Evolutionary conservation across 2,329 filamentous ascomycete species (phyloP).

Genomic region (Stromatinia cepivora): DNA sequence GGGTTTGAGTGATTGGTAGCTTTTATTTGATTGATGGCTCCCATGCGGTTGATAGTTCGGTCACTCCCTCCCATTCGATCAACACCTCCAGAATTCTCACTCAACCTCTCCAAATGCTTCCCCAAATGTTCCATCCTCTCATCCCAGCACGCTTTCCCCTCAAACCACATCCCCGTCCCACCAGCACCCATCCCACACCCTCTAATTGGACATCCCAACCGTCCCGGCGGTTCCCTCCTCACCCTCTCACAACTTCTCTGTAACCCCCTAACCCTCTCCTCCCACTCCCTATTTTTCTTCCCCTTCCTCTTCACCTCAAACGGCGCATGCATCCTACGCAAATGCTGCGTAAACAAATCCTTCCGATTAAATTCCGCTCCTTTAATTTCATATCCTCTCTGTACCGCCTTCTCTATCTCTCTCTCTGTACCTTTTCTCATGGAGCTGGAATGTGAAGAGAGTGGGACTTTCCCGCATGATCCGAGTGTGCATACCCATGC

Average conservation of each 20-base stretch:
- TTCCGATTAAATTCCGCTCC: slow-evolving; percentile 73
- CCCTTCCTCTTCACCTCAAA: slow-evolving; percentile 44
- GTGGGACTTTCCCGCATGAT: slow-evolving; percentile 35
- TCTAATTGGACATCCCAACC: slow-evolving; percentile 60
- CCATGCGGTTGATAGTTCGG: no score
- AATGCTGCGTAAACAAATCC: slow-evolving; percentile 86
- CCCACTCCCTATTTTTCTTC: slow-evolving; percentile 47
- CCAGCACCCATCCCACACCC: slow-evolving; percentile 51
- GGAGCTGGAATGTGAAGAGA: slow-evolving; percentile 20
- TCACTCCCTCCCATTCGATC: neutral
- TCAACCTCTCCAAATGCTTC: slow-evolving; percentile 67
- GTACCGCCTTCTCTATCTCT: slow-evolving; percentile 26
- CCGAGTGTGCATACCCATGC: slow-evolving; percentile 68
- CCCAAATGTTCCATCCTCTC: slow-evolving; percentile 85
- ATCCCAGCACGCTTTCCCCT: slow-evolving; percentile 69
- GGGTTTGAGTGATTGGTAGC: no score
- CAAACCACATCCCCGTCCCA: slow-evolving; percentile 49
- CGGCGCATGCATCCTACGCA: slow-evolving; percentile 78
- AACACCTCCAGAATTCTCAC: slow-evolving; percentile 19
- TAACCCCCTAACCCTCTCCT: slow-evolving; percentile 56
- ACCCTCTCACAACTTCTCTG: slow-evolving; percentile 59
- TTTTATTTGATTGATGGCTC: no score
- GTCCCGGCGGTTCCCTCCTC: slow-evolving; percentile 61
- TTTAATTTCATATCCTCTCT: slow-evolving; percentile 23
- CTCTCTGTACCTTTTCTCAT: slow-evolving; percentile 11